Conservation (phyloP, 2,329 filamentous ascomycete genomes). For the Botrytis squamosa region DNA sequence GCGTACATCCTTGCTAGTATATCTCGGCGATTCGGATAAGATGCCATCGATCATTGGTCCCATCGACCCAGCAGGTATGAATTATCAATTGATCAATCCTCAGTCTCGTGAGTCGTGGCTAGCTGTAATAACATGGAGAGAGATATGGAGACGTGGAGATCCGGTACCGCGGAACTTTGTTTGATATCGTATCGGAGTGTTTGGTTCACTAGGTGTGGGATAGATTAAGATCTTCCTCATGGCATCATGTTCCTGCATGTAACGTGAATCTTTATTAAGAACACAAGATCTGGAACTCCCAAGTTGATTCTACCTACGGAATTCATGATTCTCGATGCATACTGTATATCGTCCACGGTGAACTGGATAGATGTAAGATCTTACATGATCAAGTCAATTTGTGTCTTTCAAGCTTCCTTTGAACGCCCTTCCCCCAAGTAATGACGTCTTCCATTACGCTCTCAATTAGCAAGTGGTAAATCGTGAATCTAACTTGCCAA, state of each 20-base stretch:
- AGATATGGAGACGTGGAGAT: background rate
- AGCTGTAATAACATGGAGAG: background rate
- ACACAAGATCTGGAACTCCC: background rate
- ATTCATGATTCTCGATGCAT: background rate
- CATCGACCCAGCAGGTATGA: background rate
- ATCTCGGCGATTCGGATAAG: background rate
- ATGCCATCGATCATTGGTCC: background rate
- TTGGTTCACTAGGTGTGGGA: background rate
- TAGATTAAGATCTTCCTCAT: background rate
- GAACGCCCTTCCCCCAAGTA: no score
- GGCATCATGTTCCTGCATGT: background rate
- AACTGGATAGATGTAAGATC: background rate
- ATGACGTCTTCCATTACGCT: background rate
- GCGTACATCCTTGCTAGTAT: slow-evolving; percentile 15
- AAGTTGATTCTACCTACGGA: background rate
- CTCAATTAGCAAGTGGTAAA: background rate
- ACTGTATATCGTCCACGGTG: background rate
- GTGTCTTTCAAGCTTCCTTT: background rate
- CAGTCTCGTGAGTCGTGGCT: background rate
- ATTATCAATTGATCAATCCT: background rate
- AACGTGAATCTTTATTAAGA: background rate
- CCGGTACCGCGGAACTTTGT: background rate
- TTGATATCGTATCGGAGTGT: background rate
- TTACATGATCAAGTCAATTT: background rate
- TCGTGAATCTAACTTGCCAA: background rate